Evolutionary conservation across 1,139 yeast genomes (phyloP).

Genomic region (Yamadazyma sp.): DNA sequence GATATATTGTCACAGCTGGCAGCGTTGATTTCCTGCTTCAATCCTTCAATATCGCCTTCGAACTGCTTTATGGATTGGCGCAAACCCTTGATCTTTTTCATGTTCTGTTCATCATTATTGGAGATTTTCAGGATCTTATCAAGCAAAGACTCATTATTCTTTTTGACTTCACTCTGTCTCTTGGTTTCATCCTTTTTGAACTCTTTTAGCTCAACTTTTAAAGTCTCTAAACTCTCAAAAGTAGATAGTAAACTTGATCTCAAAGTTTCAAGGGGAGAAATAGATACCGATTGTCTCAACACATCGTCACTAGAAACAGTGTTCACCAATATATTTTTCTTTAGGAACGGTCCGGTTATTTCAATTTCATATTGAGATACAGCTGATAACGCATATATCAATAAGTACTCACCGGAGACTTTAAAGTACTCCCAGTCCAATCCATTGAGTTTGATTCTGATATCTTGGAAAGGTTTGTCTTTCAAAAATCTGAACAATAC

Average conservation of each 20-base stretch:
- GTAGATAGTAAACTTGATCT: conserved; percentile 65
- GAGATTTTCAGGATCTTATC: conserved; percentile 43
- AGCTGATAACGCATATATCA: conserved; percentile 67
- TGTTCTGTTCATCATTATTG: conserved; percentile 22
- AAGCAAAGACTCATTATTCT: conserved; percentile 58
- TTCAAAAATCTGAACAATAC: conserved; percentile 46
- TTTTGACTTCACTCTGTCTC: conserved; percentile 49
- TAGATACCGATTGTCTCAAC: conserved; percentile 15
- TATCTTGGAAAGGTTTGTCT: conserved; percentile 26
- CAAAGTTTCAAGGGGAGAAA: conserved; percentile 57
- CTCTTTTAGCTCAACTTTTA: conserved; percentile 54
- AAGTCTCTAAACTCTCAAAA: conserved; percentile 51
- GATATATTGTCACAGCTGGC: conserved; percentile 14
- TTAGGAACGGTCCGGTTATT: conserved; percentile 34
- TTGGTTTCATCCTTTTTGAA: conserved; percentile 63
- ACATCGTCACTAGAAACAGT: conserved; percentile 29
- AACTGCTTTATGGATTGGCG: conserved; percentile 42
- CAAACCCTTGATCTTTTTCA: conserved; percentile 42
- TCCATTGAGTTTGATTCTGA: conserved; percentile 57
- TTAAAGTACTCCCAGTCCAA: conserved; percentile 58
- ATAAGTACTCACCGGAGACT: conserved; percentile 40
- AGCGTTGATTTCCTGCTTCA: conserved; percentile 22
- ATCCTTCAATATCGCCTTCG: conserved; percentile 34
- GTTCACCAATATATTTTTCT: conserved; percentile 23
- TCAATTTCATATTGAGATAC: conserved; percentile 68